phyloP scores from a whole-genome alignment of 805 yeast genomes.

The Candida boleticola region DNA sequence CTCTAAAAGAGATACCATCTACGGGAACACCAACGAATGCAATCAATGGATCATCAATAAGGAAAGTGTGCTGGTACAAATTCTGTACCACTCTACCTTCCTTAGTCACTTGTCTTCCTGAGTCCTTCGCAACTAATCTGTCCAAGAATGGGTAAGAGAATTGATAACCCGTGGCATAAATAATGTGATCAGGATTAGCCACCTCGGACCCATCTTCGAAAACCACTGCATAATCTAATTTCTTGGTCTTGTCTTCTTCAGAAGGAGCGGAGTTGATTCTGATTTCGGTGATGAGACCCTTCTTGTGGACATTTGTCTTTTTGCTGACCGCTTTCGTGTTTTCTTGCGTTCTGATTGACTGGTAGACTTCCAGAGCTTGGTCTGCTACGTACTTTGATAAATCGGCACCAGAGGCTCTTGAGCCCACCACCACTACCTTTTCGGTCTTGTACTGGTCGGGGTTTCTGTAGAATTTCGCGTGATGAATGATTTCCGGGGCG shows the following conservation, averaged over 20 bases:
- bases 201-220: conserved; percentile 50
- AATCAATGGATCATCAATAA: conserved; percentile 59
- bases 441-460: conserved; percentile 29
- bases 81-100: conserved; percentile 32
- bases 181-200: conserved; percentile 50
- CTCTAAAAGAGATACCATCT: conserved; percentile 60
- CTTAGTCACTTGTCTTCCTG: conserved; percentile 36
- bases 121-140: conserved; percentile 23
- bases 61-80: conserved; percentile 59
- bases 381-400: conserved; percentile 24
- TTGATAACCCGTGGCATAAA: conserved; percentile 76
- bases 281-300: conserved; percentile 24
- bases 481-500: conserved; percentile 34
- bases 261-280: conserved; percentile 10
- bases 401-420: conserved; percentile 26
- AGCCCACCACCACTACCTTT: conserved; percentile 26
- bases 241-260: conserved; percentile 16
- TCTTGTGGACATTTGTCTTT: conserved; percentile 16
- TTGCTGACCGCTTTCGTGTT: conserved; percentile 7
- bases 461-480: conserved; percentile 43
- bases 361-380: conserved; percentile 22
- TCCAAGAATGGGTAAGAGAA: conserved; percentile 61
- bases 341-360: conserved; percentile 23
- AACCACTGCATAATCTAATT: conserved; percentile 32
- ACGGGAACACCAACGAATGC: conserved; percentile 63